Base-by-base conservation (phyloP, 164 flowering plant genomes). In the Magnolia kwangsiensis region DNA sequence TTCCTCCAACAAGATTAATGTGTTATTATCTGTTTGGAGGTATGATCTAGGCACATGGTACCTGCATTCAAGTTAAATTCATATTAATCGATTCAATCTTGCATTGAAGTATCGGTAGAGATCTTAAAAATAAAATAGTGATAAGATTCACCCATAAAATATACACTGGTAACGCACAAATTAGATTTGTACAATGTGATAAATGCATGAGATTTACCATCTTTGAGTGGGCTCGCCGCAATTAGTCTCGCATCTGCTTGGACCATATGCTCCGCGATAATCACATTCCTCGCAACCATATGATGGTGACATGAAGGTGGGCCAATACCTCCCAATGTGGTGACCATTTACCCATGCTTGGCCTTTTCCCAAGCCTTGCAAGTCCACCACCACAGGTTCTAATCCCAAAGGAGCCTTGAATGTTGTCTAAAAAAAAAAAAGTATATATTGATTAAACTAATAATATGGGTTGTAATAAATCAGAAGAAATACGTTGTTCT, bases 321-420 rank as follows among this genome's bases (percentile, higher is more conserved):
- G 89, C 98, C 98, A 91, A 51, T 80, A 90, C 0, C 97, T 83
- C 0, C 97, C 97, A 1, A 92, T 75, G 74, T 82, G 88, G 0
- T 87, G 65, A 0, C 97, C 96, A 64, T 92, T 92, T 1, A 94
- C 89, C 97, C 97, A 94, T 2, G 93, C 96, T 0, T 72, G 14
- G 0, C 97, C 97, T 63, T 94, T 94, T 0, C 96, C 91, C 83
- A 94, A n/a, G 0, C 95, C 93, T 72, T 69, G 86, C 72, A 91
- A 61, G 67, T 94, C 95, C 7, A 92, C 80, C 1, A 83, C 93
- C 3, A 94, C 92, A 0, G 95, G 89, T 1, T 89, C 95, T 3
- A 70, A 71, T 4, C 96, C 98, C 18, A 82, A 63, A 0, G 97
- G 94, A 65, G 92, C 84, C 72, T 86, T 85, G 85, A 92, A 91